Conservation (phyloP, 768 basidiomycete species). For the Lactarius tabidus region DNA sequence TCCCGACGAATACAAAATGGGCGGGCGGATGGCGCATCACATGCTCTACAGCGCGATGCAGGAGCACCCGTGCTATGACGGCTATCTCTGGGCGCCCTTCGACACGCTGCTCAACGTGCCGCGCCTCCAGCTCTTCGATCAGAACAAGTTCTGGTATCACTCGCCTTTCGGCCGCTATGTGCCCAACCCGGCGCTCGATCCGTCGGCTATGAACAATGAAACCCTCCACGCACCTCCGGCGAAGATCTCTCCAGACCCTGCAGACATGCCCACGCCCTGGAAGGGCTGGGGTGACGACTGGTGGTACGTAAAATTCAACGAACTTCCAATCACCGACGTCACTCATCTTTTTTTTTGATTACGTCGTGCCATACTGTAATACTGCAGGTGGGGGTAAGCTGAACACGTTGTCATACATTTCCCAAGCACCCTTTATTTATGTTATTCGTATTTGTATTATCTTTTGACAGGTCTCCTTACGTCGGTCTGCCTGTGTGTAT, state of each 20-base stretch:
- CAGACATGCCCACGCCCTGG: constrained; percentile 38
- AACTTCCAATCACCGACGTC: neutral
- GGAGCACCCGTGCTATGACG: constrained; percentile 44
- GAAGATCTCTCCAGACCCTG: constrained; percentile 41
- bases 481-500: constrained; percentile 44
- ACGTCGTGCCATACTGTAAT: neutral
- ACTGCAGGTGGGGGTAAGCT: constrained; percentile 27
- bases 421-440: neutral
- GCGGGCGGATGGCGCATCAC: constrained; percentile 51
- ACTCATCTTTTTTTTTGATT: neutral
- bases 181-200: constrained; percentile 36
- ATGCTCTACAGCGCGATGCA: constrained; percentile 48
- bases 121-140: constrained; percentile 44
- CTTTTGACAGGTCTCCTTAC: constrained; percentile 37
- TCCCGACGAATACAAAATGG: constrained; percentile 39
- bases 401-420: neutral
- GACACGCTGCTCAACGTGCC: constrained; percentile 49
- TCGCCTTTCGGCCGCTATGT: constrained; percentile 44
- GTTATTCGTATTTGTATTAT: neutral
- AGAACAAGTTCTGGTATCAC: constrained; percentile 47
- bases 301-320: constrained; percentile 35
- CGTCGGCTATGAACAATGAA: constrained; percentile 25
- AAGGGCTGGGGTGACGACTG: constrained; percentile 40
- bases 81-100: constrained; percentile 52
- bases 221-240: constrained; percentile 39